Evolutionary conservation across 306 rosid species (phyloP).

Genomic region (Arachis hypogaea): DNA sequence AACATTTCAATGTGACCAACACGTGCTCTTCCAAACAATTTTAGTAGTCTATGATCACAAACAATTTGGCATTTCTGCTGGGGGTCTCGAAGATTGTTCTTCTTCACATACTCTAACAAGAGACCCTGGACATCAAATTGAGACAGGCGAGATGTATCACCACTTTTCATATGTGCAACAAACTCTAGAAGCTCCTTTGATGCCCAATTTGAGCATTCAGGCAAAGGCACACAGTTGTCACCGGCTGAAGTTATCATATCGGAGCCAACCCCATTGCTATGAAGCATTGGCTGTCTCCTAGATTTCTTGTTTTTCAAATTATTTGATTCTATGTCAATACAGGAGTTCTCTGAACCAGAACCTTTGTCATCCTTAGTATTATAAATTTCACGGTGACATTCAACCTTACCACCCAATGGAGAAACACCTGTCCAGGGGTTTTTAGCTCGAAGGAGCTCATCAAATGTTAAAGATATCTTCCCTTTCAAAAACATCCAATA

Average conservation of each 20-base stretch:
- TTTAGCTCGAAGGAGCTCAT: conserved; percentile 77
- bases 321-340: conserved; percentile 56
- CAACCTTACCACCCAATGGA: conserved; percentile 48
- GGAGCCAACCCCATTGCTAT: conserved; percentile 39
- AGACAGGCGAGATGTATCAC: conserved; percentile 65
- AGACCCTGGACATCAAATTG: conserved; percentile 73
- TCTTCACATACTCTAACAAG: conserved; percentile 73
- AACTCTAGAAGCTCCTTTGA: conserved; percentile 86
- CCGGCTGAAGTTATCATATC: conserved; percentile 48
- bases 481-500: conserved; percentile 83
- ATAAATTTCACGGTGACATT: conserved; percentile 45
- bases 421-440: conserved; percentile 62
- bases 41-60: conserved; percentile 79
- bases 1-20: conserved; percentile 80
- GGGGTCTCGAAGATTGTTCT: conserved; percentile 84
- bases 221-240: conserved; percentile 40
- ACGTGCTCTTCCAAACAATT: conserved; percentile 73
- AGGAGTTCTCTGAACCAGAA: conserved; percentile 58
- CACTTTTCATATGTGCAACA: conserved; percentile 87
- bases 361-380: conserved; percentile 53
- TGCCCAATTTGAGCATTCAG: conserved; percentile 75
- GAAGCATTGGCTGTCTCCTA: conserved; percentile 44
- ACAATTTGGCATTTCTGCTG: conserved; percentile 65
- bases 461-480: conserved; percentile 74
- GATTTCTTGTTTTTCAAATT: conserved; percentile 48